These are phyloP conservation scores for Heterobasidion occidentale DNA, from an alignment of 1,284 basidiomycete species.

Conservation along the genomic window DNA sequence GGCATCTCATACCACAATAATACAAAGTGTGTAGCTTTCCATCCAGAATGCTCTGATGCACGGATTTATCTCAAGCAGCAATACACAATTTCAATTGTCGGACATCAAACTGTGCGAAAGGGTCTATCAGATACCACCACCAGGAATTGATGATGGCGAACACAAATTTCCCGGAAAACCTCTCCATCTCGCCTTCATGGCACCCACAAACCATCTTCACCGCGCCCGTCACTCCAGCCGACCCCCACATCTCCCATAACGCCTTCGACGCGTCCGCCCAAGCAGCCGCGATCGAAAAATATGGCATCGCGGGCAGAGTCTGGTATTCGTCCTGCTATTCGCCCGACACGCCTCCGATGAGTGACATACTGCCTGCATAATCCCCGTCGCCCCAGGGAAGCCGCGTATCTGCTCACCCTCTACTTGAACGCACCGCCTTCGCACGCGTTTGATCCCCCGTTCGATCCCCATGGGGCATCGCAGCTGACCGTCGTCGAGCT, in stretches of 20 bases:
- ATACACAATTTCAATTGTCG: too few relatives aligned
- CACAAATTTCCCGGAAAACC: constrained; percentile 20
- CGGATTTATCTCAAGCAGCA: too few relatives aligned
- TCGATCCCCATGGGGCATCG: not conserved
- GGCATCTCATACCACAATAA: too few relatives aligned
- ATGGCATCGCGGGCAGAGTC: constrained; percentile 71
- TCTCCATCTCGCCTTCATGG: constrained; percentile 17
- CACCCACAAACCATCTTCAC: not conserved
- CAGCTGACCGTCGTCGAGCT: constrained; percentile 44
- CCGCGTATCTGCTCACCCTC: constrained; percentile 50
- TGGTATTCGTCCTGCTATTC: constrained; percentile 37
- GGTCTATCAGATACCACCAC: too few relatives aligned
- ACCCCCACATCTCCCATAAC: not conserved
- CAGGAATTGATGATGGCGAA: not conserved
- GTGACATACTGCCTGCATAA: not conserved
- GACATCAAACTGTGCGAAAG: too few relatives aligned
- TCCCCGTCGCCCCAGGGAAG: constrained; percentile 49
- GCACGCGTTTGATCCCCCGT: constrained; percentile 51
- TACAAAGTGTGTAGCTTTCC: too few relatives aligned
- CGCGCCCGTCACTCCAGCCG: not conserved
- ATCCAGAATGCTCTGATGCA: too few relatives aligned
- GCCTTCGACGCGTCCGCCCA: constrained; percentile 43
- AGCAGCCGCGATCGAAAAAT: constrained; percentile 50
- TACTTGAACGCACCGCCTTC: constrained; percentile 40
- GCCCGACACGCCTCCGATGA: not conserved